phyloP scores from a whole-genome alignment of 331 rosid species.

The Malus hybrid region DNA sequence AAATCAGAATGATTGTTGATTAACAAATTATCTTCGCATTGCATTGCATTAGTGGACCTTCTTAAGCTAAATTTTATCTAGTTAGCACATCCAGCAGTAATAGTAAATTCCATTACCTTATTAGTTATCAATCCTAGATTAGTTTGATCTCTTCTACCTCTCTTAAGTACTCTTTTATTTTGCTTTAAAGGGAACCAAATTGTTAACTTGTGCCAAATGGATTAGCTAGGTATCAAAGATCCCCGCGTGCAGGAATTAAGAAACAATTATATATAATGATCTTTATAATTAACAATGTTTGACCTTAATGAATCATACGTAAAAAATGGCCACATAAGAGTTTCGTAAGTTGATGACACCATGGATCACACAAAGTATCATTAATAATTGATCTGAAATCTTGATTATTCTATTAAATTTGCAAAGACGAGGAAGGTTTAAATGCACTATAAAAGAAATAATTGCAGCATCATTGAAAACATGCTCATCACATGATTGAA shows the following conservation, averaged over 20 bases:
- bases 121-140: no score
- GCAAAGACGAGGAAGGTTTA: neutral
- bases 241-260: neutral
- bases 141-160: no score
- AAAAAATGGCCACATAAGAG: neutral
- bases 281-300: neutral
- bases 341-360: constrained; percentile 1
- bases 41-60: no score
- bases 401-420: neutral
- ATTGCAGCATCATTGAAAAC: constrained; percentile 12
- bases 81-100: no score
- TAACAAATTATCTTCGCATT: no score
- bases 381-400: neutral
- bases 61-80: no score
- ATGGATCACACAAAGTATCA: neutral
- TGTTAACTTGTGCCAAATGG: neutral
- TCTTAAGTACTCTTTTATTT: no score
- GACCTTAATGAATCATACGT: neutral
- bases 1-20: no score
- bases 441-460: neutral
- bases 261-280: neutral
- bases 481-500: constrained; percentile 14
- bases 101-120: no score
- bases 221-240: no score
- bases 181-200: no score